phyloP scores from a whole-genome alignment of 208 protist genomes.

The Jaenimonas drosophilae region DNA sequence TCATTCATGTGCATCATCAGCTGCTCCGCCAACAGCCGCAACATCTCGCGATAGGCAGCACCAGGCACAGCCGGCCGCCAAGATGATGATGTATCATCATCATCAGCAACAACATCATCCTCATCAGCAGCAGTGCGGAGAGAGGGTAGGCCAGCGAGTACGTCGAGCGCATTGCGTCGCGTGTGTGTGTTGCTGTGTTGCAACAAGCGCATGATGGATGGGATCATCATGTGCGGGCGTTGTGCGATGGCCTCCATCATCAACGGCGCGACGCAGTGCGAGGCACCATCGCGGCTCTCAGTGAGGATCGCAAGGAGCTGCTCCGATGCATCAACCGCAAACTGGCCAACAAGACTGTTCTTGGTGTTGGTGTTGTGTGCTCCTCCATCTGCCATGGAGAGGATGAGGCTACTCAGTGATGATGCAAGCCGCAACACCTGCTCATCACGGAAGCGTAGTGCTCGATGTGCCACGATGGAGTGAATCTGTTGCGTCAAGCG shows the following conservation, averaged over 20 bases:
- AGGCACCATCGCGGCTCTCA: slow-evolving; percentile 52
- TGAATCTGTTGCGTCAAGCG: slow-evolving; percentile 60
- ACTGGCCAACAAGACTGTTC: slow-evolving; percentile 5
- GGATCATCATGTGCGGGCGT: slow-evolving; percentile 54
- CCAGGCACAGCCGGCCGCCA: background rate
- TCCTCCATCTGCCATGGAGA: slow-evolving; percentile 16
- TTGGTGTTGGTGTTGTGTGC: background rate
- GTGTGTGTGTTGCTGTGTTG: slow-evolving; percentile 31
- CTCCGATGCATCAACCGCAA: slow-evolving; percentile 42
- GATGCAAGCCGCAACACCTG: slow-evolving; percentile 49
- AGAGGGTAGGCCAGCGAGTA: slow-evolving; percentile 49
- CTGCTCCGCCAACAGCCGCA: slow-evolving; percentile 61
- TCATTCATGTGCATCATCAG: slow-evolving; percentile 64
- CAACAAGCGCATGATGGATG: slow-evolving; percentile 64
- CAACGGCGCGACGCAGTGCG: slow-evolving; percentile 49
- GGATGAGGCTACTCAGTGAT: slow-evolving; percentile 43
- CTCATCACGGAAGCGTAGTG: slow-evolving; percentile 35
- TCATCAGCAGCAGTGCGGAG: slow-evolving; percentile 2
- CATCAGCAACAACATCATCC: slow-evolving; percentile 2
- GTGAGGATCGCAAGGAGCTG: slow-evolving; percentile 70
- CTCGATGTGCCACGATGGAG: slow-evolving; percentile 50
- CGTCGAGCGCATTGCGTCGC: slow-evolving; percentile 61
- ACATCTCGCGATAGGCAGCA: slow-evolving; percentile 6
- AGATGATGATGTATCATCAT: too few species aligned
- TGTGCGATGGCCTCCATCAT: slow-evolving; percentile 43